Base-by-base conservation (phyloP, 2,329 filamentous ascomycete genomes). In the Corynespora cassiicola region DNA sequence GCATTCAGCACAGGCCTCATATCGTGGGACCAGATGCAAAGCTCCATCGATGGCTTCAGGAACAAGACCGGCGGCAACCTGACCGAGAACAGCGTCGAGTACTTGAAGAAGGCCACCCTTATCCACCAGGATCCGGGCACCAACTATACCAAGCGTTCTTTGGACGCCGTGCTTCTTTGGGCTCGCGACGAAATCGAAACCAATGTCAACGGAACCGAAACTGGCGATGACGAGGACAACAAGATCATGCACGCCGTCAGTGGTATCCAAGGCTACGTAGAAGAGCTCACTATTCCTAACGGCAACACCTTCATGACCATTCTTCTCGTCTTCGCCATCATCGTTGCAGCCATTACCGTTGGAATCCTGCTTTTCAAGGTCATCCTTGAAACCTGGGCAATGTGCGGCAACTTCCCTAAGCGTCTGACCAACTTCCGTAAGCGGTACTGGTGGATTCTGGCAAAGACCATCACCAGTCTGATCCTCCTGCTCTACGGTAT, bases 271-370 rank as follows among this genome's bases (percentile, higher is more conserved):
- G 88, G 82, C 19, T 95, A 87, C 59, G 86, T 85, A n/a, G 84
- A 96, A 63, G 78, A 91, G 64, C 80, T 96, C 40, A 84, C 82
- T 27, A 90, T 97, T 36, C 94, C 94, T 12, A 82, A 87, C 54
- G 84, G 88, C 31, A 95, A 96, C 72, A 90, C 90, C 2, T 97
- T 97, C 74, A 95, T 99, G 91, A 96, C 90, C 0, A 85, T 96
- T 4, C 79, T 97, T 2, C 76, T 97, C 34, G 76, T 96, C 43
- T 92, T 96, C 45, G 88, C 90, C 47, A 94, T 96, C 50, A 78
- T 95, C 35, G 82, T 97, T 49, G 91, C 84, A 4, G 81, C 81
- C 21, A 92, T 96, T 50, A 86, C 88, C 27, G 87, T 96, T 16
- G 84, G 88, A 17, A 91, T 97, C 52, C 77, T 97, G 18, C 79